A percentile compares a stretch with the other conserved stretches of the same genome.
These are phyloP conservation scores for Pseudogymnoascus sp. DNA, from an alignment of 2,329 filamentous ascomycete genomes.

Conservation along the genomic window DNA sequence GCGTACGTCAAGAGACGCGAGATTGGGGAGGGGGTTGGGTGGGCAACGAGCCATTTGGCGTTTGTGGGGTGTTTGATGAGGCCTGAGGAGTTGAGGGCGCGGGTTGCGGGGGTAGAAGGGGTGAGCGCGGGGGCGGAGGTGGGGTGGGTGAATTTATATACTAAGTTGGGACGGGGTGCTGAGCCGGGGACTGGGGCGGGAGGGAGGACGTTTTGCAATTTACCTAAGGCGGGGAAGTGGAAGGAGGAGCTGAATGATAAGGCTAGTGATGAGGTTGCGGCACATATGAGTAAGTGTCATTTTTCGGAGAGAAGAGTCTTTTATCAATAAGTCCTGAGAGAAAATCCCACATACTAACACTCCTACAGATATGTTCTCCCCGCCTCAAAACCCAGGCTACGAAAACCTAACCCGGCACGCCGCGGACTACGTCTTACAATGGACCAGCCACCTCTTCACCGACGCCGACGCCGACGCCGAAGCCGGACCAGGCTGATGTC, in stretches of 20 bases:
- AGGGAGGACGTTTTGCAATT: slow-evolving; percentile 77
- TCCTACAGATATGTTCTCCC: background rate
- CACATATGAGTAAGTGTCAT: slow-evolving; percentile 61
- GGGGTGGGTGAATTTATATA: slow-evolving; percentile 83
- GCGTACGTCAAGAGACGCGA: slow-evolving; percentile 81
- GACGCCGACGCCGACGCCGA: background rate
- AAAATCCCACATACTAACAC: background rate
- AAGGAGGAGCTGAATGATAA: slow-evolving; percentile 69
- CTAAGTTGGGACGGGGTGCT: slow-evolving; percentile 66
- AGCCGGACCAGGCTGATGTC: background rate
- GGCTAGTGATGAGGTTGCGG: slow-evolving; percentile 68
- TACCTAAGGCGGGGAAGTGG: slow-evolving; percentile 62
- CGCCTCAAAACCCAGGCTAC: background rate
- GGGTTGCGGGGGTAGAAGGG: slow-evolving; percentile 61
- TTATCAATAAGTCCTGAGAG: background rate
- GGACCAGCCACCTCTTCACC: background rate
- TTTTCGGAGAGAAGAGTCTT: slow-evolving; percentile 1
- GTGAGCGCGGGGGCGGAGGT: slow-evolving; percentile 60
- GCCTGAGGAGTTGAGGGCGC: slow-evolving; percentile 71
- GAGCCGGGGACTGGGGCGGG: slow-evolving; percentile 47
- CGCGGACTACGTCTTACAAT: background rate
- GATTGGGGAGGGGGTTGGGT: slow-evolving; percentile 66
- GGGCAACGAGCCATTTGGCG: slow-evolving; percentile 85
- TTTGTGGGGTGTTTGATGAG: slow-evolving; percentile 86
- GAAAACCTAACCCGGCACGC: background rate